Evolutionary conservation across 1,284 basidiomycete species (phyloP).

Genomic region (Cutaneotrichosporon sp.): DNA sequence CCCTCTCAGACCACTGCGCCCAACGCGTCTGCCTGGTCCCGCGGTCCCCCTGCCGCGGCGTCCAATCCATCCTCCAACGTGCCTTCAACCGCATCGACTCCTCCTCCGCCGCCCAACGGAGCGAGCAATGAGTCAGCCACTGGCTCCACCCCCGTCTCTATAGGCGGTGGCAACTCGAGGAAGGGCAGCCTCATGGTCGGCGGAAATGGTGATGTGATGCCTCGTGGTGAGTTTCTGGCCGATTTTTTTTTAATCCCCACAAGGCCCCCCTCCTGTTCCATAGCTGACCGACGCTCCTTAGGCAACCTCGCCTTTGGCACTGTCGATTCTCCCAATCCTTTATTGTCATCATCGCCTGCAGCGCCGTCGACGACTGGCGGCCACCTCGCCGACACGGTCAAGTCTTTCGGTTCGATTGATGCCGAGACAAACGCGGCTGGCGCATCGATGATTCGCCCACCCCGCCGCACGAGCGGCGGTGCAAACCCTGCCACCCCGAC

Average conservation of each 20-base stretch:
- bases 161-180: conserved; percentile 30
- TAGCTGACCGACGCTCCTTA: conserved; percentile 10
- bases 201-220: conserved; percentile 35
- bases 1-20: conserved; percentile 22
- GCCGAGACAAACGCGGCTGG: conserved; percentile 49
- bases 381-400: conserved; percentile 54
- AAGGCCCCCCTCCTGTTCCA: background rate
- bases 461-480: conserved; percentile 32
- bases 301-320: conserved; percentile 65
- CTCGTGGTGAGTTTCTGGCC: conserved; percentile 26
- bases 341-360: conserved; percentile 48
- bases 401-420: conserved; percentile 69
- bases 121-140: conserved; percentile 23
- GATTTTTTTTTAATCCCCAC: background rate
- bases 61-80: conserved; percentile 27
- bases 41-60: conserved; percentile 36
- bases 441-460: conserved; percentile 31
- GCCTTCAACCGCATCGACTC: conserved; percentile 23
- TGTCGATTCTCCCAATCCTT: conserved; percentile 56
- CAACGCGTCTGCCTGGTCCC: conserved; percentile 34
- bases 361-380: conserved; percentile 46
- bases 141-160: conserved; percentile 27
- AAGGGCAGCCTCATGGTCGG: conserved; percentile 44
- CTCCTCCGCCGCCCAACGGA: conserved; percentile 27
- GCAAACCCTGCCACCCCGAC: conserved; percentile 18